A percentile compares a stretch with the other conserved stretches of the same genome.
Conservation (phyloP, 371 early-diverging fungal species). For the Catenaria anguillulae region DNA sequence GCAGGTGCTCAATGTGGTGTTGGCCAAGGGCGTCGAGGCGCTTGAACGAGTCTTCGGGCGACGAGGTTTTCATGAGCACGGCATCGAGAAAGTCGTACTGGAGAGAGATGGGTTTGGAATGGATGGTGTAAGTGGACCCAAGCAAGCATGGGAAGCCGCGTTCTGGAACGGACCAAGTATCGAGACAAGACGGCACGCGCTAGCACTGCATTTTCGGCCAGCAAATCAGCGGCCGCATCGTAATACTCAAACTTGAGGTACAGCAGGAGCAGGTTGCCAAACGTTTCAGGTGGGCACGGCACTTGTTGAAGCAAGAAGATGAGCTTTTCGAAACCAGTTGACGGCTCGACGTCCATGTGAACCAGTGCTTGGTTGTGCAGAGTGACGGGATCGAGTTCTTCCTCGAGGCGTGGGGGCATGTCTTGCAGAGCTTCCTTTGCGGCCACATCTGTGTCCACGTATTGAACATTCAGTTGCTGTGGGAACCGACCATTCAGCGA, state of each 20-base stretch:
- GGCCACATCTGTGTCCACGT: no score
- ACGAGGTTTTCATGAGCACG: constrained; percentile 21
- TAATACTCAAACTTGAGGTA: constrained; percentile 34
- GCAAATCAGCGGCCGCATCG: constrained; percentile 34
- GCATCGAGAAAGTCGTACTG: constrained; percentile 34
- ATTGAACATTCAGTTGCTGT: no score
- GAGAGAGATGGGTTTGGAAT: no score
- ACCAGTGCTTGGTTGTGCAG: constrained; percentile 38
- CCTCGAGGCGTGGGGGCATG: constrained; percentile 38
- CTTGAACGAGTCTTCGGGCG: constrained; percentile 36
- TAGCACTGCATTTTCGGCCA: constrained; percentile 27
- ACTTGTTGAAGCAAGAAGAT: constrained; percentile 29
- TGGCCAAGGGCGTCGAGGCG: constrained; percentile 31
- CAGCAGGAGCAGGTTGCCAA: constrained; percentile 34
- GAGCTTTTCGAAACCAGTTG: constrained; percentile 35
- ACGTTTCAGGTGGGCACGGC: constrained; percentile 35
- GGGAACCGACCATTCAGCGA: no score
- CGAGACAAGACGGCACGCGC: constrained; percentile 13
- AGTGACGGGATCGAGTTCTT: constrained; percentile 37
- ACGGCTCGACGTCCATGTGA: constrained; percentile 36
- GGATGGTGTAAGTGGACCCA: neutral
- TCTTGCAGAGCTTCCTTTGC: constrained; percentile 35
- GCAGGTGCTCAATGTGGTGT: constrained; percentile 26
- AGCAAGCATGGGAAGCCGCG: neutral
- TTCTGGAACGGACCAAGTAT: neutral